phyloP scores from a whole-genome alignment of 345 rosid genomes.

The Angophora floribunda region DNA sequence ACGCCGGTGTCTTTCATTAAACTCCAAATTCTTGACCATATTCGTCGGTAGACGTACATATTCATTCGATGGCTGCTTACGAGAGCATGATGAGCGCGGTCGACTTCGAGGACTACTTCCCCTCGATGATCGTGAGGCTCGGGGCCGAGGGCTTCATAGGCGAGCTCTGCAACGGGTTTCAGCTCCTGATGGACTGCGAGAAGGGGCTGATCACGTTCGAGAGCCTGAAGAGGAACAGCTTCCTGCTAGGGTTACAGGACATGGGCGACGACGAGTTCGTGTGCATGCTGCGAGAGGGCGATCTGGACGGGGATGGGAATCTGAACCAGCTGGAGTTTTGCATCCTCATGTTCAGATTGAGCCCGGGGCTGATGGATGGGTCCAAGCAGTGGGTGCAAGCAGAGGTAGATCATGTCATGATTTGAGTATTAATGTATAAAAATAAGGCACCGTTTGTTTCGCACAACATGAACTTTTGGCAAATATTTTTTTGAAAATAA shows the following conservation, averaged over 20 bases:
- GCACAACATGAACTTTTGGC: background rate
- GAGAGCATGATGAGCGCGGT: background rate
- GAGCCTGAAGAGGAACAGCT: conserved; percentile 56
- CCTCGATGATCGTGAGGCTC: conserved; percentile 42
- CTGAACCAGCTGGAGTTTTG: conserved; percentile 61
- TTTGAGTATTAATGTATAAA: background rate
- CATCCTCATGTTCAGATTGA: conserved; percentile 54
- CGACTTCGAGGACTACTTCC: conserved; percentile 51
- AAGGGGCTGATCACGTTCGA: conserved; percentile 57
- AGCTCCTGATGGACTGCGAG: conserved; percentile 48
- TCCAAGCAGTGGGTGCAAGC: conserved; percentile 13
- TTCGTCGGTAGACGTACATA: background rate
- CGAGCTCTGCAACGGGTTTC: conserved; percentile 53
- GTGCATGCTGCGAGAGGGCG: conserved; percentile 59
- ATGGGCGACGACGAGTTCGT: conserved; percentile 49
- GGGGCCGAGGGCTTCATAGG: conserved; percentile 46
- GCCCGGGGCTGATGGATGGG: conserved; percentile 41
- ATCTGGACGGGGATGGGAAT: conserved; percentile 61
- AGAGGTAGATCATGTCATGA: background rate
- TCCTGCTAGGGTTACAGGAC: conserved; percentile 36
- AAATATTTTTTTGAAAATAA: background rate
- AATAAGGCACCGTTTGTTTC: background rate
- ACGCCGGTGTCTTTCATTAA: background rate
- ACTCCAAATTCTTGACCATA: background rate
- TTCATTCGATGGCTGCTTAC: background rate